A percentile compares a stretch with the other conserved stretches of the same genome.
Conservation (phyloP, 1,139 yeast species). For the Suhomyces bribrorum region DNA sequence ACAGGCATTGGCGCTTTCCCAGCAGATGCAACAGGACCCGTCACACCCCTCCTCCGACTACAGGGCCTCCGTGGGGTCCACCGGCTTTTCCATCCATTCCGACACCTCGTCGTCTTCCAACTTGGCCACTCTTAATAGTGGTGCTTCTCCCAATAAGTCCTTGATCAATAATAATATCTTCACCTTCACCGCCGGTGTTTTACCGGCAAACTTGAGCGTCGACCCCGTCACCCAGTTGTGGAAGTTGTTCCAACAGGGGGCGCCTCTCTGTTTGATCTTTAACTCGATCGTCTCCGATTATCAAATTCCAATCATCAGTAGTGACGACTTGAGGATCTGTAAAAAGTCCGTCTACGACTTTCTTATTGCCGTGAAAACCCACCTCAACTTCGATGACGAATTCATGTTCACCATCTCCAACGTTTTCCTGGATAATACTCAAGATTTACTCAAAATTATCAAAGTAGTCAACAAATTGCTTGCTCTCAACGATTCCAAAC, state of each 20-base stretch:
- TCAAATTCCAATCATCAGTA: slow-evolving; percentile 53
- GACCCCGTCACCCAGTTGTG: slow-evolving; percentile 94
- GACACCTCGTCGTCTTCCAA: slow-evolving; percentile 22
- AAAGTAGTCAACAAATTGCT: slow-evolving; percentile 67
- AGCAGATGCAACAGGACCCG: slow-evolving; percentile 25
- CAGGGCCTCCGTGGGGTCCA: slow-evolving; percentile 31
- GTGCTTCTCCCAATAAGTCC: slow-evolving; percentile 12
- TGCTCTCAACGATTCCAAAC: slow-evolving; percentile 38
- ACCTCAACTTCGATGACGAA: slow-evolving; percentile 74
- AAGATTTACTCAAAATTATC: slow-evolving; percentile 72
- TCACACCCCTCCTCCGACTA: slow-evolving; percentile 22
- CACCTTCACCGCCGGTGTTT: slow-evolving; percentile 73
- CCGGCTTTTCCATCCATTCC: slow-evolving; percentile 27
- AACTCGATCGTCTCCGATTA: slow-evolving; percentile 52
- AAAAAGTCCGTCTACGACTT: slow-evolving; percentile 91
- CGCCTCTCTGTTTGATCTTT: slow-evolving; percentile 84
- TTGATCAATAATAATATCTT: slow-evolving; percentile 35
- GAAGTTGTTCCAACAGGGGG: slow-evolving; percentile 87
- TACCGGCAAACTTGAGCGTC: slow-evolving; percentile 70
- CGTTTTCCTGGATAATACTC: slow-evolving; percentile 81
- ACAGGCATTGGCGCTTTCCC: slow-evolving; percentile 63
- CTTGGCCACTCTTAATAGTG: slow-evolving; percentile 10
- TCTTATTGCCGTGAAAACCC: slow-evolving; percentile 80
- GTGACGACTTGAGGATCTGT: slow-evolving; percentile 81
- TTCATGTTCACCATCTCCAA: slow-evolving; percentile 82